Conservation (phyloP, 2,329 filamentous ascomycete species). For the Trichoderma cornu-damae region DNA sequence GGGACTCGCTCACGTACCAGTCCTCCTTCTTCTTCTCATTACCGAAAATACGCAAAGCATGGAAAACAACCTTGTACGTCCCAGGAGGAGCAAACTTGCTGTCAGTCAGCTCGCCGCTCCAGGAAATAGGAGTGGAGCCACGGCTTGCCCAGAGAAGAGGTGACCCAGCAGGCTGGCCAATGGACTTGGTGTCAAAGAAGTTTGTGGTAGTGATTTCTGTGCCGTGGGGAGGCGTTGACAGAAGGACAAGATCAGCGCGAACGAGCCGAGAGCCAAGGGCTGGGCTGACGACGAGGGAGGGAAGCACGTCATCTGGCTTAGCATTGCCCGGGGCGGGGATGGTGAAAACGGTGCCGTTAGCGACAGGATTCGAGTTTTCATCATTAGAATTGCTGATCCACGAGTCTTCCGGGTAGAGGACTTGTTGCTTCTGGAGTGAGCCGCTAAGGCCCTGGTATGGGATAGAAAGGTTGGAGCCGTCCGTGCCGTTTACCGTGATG, state of each 20-base stretch:
- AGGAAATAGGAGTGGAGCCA: constrained; percentile 28
- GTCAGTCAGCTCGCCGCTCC: constrained; percentile 44
- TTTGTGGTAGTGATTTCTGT: constrained; percentile 26
- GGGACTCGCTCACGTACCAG: constrained; percentile 43
- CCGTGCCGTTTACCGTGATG: constrained; percentile 38
- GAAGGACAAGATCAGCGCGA: constrained; percentile 42
- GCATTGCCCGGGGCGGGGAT: constrained; percentile 39
- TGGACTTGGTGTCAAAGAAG: constrained; percentile 35
- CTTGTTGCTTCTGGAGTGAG: constrained; percentile 30
- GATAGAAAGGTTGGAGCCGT: constrained; percentile 35
- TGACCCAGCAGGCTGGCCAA: constrained; percentile 41
- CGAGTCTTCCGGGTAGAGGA: constrained; percentile 24
- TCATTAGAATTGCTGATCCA: constrained; percentile 35
- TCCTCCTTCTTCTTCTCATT: constrained; percentile 40
- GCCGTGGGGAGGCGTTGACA: constrained; percentile 29
- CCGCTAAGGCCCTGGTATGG: constrained; percentile 40
- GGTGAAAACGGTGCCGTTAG: constrained; percentile 36
- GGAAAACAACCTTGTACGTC: constrained; percentile 45
- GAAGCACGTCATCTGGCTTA: constrained; percentile 32
- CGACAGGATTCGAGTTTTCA: constrained; percentile 24
- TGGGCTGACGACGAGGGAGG: constrained; percentile 38
- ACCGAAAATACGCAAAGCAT: constrained; percentile 48
- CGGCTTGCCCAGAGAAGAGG: constrained; percentile 35
- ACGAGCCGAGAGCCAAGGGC: constrained; percentile 43
- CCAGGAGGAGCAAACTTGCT: constrained; percentile 46